Conservation (phyloP, 768 basidiomycete species). For the Cubamyces sp. region DNA sequence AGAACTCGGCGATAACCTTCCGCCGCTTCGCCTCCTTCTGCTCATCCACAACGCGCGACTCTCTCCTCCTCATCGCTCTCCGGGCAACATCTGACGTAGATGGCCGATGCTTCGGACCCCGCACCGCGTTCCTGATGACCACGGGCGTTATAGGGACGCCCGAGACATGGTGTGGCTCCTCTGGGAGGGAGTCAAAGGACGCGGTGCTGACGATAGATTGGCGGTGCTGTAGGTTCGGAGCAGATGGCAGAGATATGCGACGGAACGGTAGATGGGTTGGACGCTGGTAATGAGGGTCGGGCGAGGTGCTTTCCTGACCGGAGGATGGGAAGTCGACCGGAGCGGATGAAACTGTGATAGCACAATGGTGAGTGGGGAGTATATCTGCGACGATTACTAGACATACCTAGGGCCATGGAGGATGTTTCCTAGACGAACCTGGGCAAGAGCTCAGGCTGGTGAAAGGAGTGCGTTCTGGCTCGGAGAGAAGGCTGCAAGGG, state of each 20-base stretch:
- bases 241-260: conserved; percentile 47
- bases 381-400: neutral
- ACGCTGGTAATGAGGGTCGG: conserved; percentile 41
- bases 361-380: neutral
- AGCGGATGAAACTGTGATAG: conserved; percentile 19
- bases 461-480: conserved; percentile 7
- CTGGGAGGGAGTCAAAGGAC: conserved; percentile 74
- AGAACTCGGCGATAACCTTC: conserved; percentile 80
- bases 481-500: conserved; percentile 5
- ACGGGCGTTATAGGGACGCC: conserved; percentile 37
- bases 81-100: conserved; percentile 46
- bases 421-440: neutral
- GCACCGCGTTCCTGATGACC: conserved; percentile 37
- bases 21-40: conserved; percentile 57
- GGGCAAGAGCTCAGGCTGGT: neutral
- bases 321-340: conserved; percentile 34
- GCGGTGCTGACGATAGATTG: conserved; percentile 72
- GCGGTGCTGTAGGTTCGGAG: conserved; percentile 51
- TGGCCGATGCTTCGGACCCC: conserved; percentile 36
- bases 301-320: conserved; percentile 20
- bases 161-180: conserved; percentile 42
- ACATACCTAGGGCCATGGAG: conserved; percentile 25
- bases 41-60: conserved; percentile 49
- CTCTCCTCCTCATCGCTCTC: conserved; percentile 43
- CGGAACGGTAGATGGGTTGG: conserved; percentile 54